phyloP scores from a whole-genome alignment of 306 rosid genomes.

The Quercus rubra region DNA sequence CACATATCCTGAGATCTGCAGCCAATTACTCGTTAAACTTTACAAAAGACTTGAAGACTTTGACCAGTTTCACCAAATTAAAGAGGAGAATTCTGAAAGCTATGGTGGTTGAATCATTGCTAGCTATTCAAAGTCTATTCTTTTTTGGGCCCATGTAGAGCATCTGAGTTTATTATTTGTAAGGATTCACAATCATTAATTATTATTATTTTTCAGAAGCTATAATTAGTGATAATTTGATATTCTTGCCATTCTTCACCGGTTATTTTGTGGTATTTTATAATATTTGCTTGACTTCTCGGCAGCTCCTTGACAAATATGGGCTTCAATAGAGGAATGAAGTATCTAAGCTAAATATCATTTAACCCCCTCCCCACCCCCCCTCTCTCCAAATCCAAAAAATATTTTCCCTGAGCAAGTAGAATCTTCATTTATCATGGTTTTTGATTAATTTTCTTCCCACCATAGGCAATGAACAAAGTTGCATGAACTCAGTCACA shows the following conservation, averaged over 20 bases:
- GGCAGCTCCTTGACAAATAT: neutral
- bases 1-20: conserved; percentile 69
- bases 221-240: neutral
- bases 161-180: neutral
- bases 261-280: neutral
- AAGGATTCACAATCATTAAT: neutral
- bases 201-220: neutral
- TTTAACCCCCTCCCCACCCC: too few relatives aligned
- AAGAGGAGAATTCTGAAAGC: conserved; percentile 8
- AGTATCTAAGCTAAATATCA: too few relatives aligned
- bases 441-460: neutral
- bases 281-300: too few relatives aligned
- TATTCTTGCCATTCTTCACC: neutral
- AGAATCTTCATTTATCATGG: too few relatives aligned
- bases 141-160: neutral
- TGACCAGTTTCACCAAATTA: conserved; percentile 37
- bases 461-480: neutral
- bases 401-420: too few relatives aligned
- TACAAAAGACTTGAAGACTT: conserved; percentile 62
- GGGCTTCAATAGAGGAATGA: neutral
- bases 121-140: neutral
- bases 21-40: conserved; percentile 65
- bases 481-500: neutral
- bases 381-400: too few relatives aligned
- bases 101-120: neutral